Conservation (phyloP, 2,329 filamentous ascomycete species). For the Xenoacremonium recifei region DNA sequence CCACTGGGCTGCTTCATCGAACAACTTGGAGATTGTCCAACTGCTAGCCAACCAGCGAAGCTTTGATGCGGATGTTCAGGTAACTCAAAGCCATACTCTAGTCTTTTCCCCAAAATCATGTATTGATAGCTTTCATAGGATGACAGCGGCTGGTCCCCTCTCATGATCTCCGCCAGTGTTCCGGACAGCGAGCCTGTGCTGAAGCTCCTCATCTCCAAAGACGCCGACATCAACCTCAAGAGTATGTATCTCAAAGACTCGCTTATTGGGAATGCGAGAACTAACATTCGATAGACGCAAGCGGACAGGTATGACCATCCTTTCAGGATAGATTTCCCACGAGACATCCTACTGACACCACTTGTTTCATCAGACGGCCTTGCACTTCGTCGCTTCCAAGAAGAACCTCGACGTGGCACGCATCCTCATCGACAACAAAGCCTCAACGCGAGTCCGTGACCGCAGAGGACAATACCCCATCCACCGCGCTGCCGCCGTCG, state of each 20-base stretch:
- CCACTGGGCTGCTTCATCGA: conserved; percentile 91
- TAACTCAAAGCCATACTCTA: conserved; percentile 34
- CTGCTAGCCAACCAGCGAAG: conserved; percentile 66
- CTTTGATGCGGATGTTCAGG: conserved; percentile 83
- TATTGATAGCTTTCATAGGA: conserved; percentile 47
- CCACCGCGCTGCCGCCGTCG: conserved; percentile 87
- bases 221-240: conserved; percentile 71
- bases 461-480: conserved; percentile 85
- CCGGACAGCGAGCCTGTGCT: conserved; percentile 70
- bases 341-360: not conserved
- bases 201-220: conserved; percentile 64
- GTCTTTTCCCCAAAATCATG: not conserved
- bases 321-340: conserved; percentile 1
- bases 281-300: conserved; percentile 50
- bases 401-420: conserved; percentile 79
- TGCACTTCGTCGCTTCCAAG: conserved; percentile 93
- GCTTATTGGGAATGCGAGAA: conserved; percentile 4
- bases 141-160: conserved; percentile 75
- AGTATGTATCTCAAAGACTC: conserved; percentile 43
- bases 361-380: conserved; percentile 60
- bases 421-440: conserved; percentile 72
- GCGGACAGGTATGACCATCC: conserved; percentile 52
- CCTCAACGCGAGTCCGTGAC: conserved; percentile 78
- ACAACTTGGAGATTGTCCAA: conserved; percentile 71
- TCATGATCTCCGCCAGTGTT: conserved; percentile 79